Evolutionary conservation across 1,284 basidiomycete species (phyloP).

Genomic region (Apiotrichum montevideense): DNA sequence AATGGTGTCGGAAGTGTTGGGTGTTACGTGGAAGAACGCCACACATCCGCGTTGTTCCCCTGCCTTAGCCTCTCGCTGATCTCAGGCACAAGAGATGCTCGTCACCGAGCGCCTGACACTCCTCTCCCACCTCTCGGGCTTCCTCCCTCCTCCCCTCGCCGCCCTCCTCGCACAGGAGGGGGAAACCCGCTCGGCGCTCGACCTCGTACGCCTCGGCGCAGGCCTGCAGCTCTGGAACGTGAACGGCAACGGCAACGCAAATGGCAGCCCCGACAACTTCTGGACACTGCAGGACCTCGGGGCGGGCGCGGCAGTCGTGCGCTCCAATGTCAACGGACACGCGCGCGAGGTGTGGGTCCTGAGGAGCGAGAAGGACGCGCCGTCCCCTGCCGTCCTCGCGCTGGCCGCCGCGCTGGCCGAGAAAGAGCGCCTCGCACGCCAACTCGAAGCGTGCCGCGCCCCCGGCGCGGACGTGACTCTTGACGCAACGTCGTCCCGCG

Average conservation of each 20-base stretch:
- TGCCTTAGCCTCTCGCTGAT: background rate
- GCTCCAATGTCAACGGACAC: constrained; percentile 9
- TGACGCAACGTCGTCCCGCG: background rate
- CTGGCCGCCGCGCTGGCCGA: constrained; percentile 33
- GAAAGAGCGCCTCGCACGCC: constrained; percentile 26
- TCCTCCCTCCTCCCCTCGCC: constrained; percentile 39
- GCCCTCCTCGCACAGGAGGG: constrained; percentile 20
- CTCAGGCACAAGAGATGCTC: constrained; percentile 32
- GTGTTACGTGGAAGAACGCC: too few relatives aligned
- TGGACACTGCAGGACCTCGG: constrained; percentile 41
- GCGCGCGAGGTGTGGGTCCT: constrained; percentile 42
- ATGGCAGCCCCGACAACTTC: constrained; percentile 9
- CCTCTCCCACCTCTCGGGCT: constrained; percentile 32
- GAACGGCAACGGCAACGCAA: background rate
- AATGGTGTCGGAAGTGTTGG: background rate
- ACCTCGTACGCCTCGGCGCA: constrained; percentile 21
- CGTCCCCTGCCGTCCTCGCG: constrained; percentile 14
- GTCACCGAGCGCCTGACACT: constrained; percentile 33
- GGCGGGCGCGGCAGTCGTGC: constrained; percentile 32
- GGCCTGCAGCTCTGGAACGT: constrained; percentile 26
- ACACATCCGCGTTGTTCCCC: too few relatives aligned
- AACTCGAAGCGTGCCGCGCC: constrained; percentile 20
- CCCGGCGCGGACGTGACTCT: background rate
- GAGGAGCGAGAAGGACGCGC: constrained; percentile 13
- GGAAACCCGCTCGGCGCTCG: constrained; percentile 12